Evolutionary conservation across 495 filamentous ascomycete species (phyloP).

Genomic region (Neurospora africana): DNA sequence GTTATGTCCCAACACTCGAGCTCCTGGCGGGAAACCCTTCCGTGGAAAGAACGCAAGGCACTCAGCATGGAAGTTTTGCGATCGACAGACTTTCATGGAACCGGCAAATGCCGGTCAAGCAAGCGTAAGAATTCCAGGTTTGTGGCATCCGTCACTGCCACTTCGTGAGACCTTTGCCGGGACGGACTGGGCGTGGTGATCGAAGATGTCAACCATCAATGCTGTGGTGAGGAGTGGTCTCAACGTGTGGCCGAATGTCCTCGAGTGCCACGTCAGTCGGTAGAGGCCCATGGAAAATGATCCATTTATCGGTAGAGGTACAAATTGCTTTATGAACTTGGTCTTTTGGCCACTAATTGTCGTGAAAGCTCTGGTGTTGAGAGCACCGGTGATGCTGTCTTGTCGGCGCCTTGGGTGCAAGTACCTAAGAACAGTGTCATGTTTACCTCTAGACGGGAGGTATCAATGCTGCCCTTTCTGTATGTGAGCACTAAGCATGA

Average conservation of each 20-base stretch:
- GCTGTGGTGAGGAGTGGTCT: not conserved
- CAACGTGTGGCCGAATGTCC: not conserved
- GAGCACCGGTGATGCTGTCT: not conserved
- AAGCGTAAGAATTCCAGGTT: too few species aligned
- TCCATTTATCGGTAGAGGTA: too few species aligned
- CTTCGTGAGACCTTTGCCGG: not conserved
- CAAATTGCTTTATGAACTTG: too few species aligned
- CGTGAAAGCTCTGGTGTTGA: not conserved
- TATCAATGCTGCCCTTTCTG: not conserved
- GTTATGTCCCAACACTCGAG: not conserved
- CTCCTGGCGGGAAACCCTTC: not conserved
- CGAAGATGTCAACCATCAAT: not conserved
- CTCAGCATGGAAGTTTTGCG: too few species aligned
- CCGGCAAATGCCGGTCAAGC: too few species aligned
- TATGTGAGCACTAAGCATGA: too few species aligned
- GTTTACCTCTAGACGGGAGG: too few species aligned
- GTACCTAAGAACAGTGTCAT: not conserved
- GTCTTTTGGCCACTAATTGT: not conserved
- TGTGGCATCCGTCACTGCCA: not conserved
- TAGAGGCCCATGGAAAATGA: too few species aligned
- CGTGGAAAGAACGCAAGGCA: too few species aligned
- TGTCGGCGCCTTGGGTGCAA: not conserved
- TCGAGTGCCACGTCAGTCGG: too few species aligned
- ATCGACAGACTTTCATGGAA: too few species aligned
- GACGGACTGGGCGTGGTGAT: not conserved